Percentiles rank a stretch among this genome's conserved stretches.
phyloP scores from a whole-genome alignment of 345 rosid genomes.

The Salix brachista region DNA sequence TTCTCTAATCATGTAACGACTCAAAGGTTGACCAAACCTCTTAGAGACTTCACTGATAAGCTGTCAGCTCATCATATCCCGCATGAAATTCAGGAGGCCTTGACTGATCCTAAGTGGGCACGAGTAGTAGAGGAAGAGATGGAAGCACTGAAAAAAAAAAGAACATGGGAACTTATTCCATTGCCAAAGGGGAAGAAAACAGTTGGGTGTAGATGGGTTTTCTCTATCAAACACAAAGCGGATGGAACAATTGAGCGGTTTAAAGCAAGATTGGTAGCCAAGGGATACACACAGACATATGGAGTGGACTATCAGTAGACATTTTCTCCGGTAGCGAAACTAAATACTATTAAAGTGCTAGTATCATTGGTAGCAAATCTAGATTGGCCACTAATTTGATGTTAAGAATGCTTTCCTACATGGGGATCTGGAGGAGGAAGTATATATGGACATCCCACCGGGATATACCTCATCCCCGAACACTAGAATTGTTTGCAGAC shows the following conservation, averaged over 20 bases:
- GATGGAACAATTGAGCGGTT: neutral
- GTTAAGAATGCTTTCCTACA: neutral
- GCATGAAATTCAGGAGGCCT: neutral
- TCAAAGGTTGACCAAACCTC: neutral
- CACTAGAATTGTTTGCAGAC: too few relatives aligned
- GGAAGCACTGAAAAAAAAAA: neutral
- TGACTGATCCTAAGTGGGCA: neutral
- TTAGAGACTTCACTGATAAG: neutral
- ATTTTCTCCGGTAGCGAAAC: accelerated
- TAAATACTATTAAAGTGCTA: neutral
- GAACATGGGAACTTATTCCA: neutral
- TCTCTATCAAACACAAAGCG: too few relatives aligned
- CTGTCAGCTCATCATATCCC: neutral
- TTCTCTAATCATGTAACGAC: neutral
- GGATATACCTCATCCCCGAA: neutral
- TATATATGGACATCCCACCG: neutral
- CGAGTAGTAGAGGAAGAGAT: neutral
- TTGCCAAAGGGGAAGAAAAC: accelerated
- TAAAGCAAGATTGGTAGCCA: neutral
- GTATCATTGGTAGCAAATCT: neutral
- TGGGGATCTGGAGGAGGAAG: neutral
- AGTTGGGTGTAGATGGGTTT: neutral
- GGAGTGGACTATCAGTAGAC: neutral
- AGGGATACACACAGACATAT: neutral
- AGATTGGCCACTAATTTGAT: neutral